Base-by-base conservation (phyloP, 108 stramenopile species). In the Skeletonema costatum region DNA sequence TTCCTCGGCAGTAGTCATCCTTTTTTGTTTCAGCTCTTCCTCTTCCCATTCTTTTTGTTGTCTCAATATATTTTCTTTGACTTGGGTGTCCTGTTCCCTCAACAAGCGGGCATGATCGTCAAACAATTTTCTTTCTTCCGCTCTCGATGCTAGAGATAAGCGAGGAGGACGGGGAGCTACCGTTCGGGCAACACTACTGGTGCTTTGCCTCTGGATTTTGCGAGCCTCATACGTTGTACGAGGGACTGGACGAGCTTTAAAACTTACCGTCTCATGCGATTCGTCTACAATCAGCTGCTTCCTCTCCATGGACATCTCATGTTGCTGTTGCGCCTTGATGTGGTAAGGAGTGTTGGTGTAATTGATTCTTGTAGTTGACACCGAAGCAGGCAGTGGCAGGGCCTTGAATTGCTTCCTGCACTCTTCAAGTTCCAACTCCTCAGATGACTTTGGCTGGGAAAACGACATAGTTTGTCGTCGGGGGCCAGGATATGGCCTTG, bases 371-470 rank as follows among this genome's bases (percentile, higher is more conserved):
- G 53, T 64, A 16, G 46, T 36, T n/a, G 60, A 71, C 4, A 53
- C 58, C 11, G 44, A 38, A 68, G 25, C 31, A 25, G 78, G 71
- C 17, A 73, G 44, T 60, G 66, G 71, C 2, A 56, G n/a, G 25
- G 53, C 53, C 25, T 69, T 68, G 69, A 77, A 77, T 60, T 70
- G 68, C 8, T 77, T 69, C 51, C 64, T 50, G 46, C 76, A 77
- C 67, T 77, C 76, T 50, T 77, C 76, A n/a, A 70, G 50, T 31
- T 77, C 76, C 19, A 77, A 46, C 25, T 77, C 76, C 51, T 77
- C 76, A 1, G 76, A 70, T 11, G 62, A 64, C 51, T 64, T 77
- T 36, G 56, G 35, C 19, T 19, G 35, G 17, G 68, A 6, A 41
- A 64, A 32, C 0, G 53, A 39, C 19, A 46, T 35, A 70, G 36